Percentiles rank a stretch among this genome's conserved stretches.
Evolutionary conservation across 306 rosid species (phyloP).

Genomic region (Echinosophora koreensis): DNA sequence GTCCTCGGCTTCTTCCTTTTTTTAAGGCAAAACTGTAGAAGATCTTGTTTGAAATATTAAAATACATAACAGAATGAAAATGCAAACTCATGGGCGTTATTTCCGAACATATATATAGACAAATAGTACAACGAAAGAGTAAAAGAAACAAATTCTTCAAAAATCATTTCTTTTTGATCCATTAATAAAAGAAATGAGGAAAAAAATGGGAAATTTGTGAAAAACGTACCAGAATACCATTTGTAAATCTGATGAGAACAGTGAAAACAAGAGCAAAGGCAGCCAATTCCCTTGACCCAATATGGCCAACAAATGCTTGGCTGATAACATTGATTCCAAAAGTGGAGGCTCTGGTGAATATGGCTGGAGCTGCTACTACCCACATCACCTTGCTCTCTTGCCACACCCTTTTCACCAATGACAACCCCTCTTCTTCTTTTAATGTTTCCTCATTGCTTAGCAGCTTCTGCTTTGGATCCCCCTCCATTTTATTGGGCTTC

Average conservation of each 20-base stretch:
- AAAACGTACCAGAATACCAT: conserved; percentile 55
- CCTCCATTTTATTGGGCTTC: conserved; percentile 37
- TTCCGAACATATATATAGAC: too few species aligned
- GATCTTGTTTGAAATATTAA: too few species aligned
- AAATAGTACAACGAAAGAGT: too few species aligned
- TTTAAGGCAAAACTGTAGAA: too few species aligned
- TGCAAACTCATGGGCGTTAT: too few species aligned
- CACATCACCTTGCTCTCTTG: conserved; percentile 56
- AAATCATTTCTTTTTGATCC: too few species aligned
- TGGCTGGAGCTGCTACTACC: conserved; percentile 61
- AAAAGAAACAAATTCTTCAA: too few species aligned
- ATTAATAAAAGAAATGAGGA: too few species aligned
- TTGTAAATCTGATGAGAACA: conserved; percentile 50
- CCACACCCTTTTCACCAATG: conserved; percentile 47
- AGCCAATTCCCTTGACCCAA: conserved; percentile 56
- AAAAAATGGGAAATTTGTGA: neutral
- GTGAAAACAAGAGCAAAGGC: conserved; percentile 59
- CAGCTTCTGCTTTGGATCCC: conserved; percentile 28
- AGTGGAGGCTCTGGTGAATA: conserved; percentile 48
- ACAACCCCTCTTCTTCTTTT: conserved; percentile 26
- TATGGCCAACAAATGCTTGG: conserved; percentile 61
- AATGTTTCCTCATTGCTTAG: neutral
- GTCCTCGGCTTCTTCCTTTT: too few species aligned
- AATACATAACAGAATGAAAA: too few species aligned
- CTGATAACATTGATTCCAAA: conserved; percentile 59